Conservation (phyloP, 2,329 filamentous ascomycete genomes). For the Plectosphaerella plurivora region DNA sequence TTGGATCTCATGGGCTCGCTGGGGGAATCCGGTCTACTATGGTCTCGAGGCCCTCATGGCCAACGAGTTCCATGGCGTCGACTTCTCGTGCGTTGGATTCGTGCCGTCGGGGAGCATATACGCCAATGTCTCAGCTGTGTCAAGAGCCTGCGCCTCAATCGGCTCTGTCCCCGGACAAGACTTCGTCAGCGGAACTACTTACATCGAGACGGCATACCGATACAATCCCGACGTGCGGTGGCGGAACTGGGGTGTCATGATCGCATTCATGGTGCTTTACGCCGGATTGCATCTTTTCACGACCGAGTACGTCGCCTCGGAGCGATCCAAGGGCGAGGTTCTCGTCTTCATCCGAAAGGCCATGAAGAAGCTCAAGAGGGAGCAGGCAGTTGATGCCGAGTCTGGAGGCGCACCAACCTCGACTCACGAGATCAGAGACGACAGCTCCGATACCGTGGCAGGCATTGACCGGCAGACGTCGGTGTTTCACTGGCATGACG, state of each 20-base stretch:
- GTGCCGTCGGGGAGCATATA: conserved; percentile 22
- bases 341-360: conserved; percentile 52
- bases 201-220: conserved; percentile 39
- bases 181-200: conserved; percentile 41
- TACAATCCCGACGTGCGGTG: conserved; percentile 46
- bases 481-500: conserved; percentile 66
- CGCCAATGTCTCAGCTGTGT: too few species aligned
- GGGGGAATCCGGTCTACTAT: conserved; percentile 60
- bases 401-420: conserved; percentile 18
- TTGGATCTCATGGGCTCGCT: conserved; percentile 53
- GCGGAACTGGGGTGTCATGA: conserved; percentile 53
- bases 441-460: not conserved
- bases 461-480: conserved; percentile 42
- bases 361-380: conserved; percentile 55
- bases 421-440: conserved; percentile 12
- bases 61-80: conserved; percentile 41
- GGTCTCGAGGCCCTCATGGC: conserved; percentile 59
- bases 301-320: conserved; percentile 38
- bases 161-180: conserved; percentile 40
- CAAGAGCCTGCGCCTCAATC: conserved; percentile 39
- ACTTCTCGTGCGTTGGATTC: conserved; percentile 39
- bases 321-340: conserved; percentile 48
- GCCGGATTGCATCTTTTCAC: conserved; percentile 42
- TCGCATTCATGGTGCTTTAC: conserved; percentile 44
- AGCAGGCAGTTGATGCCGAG: conserved; percentile 27